Base-by-base conservation (phyloP, 129 eudicot species). In the Artemisia tridentata region DNA sequence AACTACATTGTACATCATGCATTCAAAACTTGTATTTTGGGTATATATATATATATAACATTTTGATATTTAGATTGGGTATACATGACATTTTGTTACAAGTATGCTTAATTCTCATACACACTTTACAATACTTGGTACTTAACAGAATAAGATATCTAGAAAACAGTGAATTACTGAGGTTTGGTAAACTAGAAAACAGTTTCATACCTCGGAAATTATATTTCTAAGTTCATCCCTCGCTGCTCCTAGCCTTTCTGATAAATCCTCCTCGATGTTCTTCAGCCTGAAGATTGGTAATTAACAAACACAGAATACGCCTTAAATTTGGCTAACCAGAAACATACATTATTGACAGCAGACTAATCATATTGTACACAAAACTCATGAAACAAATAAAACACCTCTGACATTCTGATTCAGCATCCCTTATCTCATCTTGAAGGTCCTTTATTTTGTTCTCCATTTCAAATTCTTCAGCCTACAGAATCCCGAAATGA, bases 391-490 rank as follows among this genome's bases (percentile, higher is more conserved):
- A 66, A 71, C 62, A 45, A 59, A 38, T 47, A 80, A 5, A 3
- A 47, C 57, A 91, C 96, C 96, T 92, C 74, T 74, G 82, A 45
- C 43, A 67, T 60, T 60, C 69, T 49, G 56, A 65, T 69, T 85
- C 80, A 58, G 87, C 95, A 69, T 67, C 81, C 67, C 81, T 66
- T 60, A 93, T 80, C 71, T 89, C 89, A 62, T 68, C 80, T 74
- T 87, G 84, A 50, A 93, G 90, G 61, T 54, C 87, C 86, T 73
- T 85, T 49, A 93, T 49, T 45, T 72, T 89, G 68, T 73, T 86
- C 80, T 81, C 86, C 86, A 92, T 79, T 83, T 88, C 96, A 72
- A 47, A 74, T 63, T 86, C 95, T 88, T 92, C 98, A 21, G 91
- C 96, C 98, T 92, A 78, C 64, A 74, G 38, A 72, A 67, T 54